These are phyloP conservation scores for Triglochin maritima DNA, from an alignment of 106 monocot species.

Conservation along the genomic window DNA sequence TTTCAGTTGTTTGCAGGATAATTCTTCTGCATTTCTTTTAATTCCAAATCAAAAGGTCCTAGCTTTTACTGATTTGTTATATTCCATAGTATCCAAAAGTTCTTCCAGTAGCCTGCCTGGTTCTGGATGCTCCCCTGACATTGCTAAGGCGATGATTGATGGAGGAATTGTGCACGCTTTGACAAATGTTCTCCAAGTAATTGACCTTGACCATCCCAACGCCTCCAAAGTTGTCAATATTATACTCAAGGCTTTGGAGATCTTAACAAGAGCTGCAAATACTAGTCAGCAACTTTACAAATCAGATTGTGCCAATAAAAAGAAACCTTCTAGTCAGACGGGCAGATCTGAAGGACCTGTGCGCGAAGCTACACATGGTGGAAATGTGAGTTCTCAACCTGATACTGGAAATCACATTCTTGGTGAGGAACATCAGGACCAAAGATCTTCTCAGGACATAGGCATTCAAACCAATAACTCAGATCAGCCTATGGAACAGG, in stretches of 20 bases:
- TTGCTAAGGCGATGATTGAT: conserved; percentile 71
- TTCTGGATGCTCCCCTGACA: conserved; percentile 61
- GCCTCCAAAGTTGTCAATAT: conserved; percentile 52
- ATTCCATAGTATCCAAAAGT: conserved; percentile 57
- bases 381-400: conserved; percentile 15
- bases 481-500: conserved; percentile 24
- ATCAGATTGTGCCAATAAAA: conserved; percentile 31
- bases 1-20: conserved; percentile 21
- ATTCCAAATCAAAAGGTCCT: conserved; percentile 45
- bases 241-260: conserved; percentile 62
- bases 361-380: conserved; percentile 16
- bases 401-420: conserved; percentile 15
- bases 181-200: conserved; percentile 38
- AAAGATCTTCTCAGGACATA: conserved; percentile 26
- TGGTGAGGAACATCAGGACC: conserved; percentile 22
- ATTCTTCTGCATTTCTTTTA: conserved; percentile 26
- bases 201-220: conserved; percentile 69
- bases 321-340: conserved; percentile 21
- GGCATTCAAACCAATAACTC: conserved; percentile 10
- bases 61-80: conserved; percentile 40
- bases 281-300: conserved; percentile 41
- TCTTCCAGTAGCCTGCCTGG: conserved; percentile 40
- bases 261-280: conserved; percentile 66
- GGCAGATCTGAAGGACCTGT: conserved; percentile 19
- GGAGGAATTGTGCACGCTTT: conserved; percentile 58